Conservation (phyloP, 805 yeast species). For the Cyberlindnera xylosilytica region DNA sequence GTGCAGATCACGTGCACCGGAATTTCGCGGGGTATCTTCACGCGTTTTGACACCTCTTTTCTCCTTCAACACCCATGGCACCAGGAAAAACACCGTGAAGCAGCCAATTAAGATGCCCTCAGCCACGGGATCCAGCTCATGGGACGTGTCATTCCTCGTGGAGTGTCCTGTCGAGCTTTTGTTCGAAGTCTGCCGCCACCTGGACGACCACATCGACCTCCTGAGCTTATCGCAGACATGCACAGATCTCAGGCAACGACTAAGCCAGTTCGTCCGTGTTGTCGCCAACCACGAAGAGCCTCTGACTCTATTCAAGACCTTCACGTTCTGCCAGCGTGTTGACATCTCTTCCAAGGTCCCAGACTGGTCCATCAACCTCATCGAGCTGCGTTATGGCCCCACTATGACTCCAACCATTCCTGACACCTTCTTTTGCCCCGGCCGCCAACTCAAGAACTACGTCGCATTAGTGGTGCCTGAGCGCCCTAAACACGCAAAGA, state of each 20-base stretch:
- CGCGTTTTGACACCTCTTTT: slow-evolving; percentile 6
- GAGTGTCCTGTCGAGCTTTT: slow-evolving; percentile 5
- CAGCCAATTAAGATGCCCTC: not conserved
- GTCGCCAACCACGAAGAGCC: slow-evolving; percentile 5
- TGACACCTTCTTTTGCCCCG: not conserved
- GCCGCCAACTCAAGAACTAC: slow-evolving; percentile 4
- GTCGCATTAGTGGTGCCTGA: slow-evolving; percentile 2
- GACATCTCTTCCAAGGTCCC: not conserved
- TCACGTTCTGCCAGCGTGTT: not conserved
- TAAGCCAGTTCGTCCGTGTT: slow-evolving; percentile 4
- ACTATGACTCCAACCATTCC: slow-evolving; percentile 4
- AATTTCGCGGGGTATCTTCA: not conserved
- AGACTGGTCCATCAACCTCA: slow-evolving; percentile 9
- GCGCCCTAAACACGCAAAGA: not conserved
- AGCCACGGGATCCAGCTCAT: not conserved
- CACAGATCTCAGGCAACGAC: not conserved
- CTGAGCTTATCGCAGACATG: slow-evolving; percentile 1
- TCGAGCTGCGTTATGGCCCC: slow-evolving; percentile 5
- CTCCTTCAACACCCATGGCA: not conserved
- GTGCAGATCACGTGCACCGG: too few relatives aligned
- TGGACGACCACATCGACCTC: slow-evolving; percentile 7
- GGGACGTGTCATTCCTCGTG: not conserved
- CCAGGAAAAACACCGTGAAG: not conserved
- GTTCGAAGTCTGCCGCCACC: slow-evolving; percentile 5
- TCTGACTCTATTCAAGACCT: slow-evolving; percentile 1